Conservation (phyloP, 2,329 filamentous ascomycete genomes). For the Xylaria arbuscula region DNA sequence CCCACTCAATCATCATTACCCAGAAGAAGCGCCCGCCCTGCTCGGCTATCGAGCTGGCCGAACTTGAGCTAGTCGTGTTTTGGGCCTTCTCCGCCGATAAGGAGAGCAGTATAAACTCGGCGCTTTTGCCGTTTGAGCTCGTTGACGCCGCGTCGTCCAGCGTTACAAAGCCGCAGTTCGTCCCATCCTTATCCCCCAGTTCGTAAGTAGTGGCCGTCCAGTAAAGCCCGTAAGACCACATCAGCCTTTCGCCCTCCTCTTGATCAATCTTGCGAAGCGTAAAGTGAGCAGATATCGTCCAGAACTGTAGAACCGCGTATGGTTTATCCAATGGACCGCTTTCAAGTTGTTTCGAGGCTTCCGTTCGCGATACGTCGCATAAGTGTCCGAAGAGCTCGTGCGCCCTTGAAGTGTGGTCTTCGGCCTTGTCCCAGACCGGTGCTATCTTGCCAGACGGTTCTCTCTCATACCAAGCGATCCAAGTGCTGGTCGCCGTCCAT, state of each 20-base stretch:
- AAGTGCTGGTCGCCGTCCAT: slow-evolving; percentile 36
- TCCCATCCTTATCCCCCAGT: slow-evolving; percentile 26
- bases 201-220: slow-evolving; percentile 37
- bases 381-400: slow-evolving; percentile 35
- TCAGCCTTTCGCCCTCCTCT: slow-evolving; percentile 35
- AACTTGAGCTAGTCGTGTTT: not conserved
- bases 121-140: slow-evolving; percentile 1
- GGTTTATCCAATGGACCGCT: not conserved
- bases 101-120: slow-evolving; percentile 38
- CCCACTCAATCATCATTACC: slow-evolving; percentile 39
- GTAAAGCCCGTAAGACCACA: slow-evolving; percentile 39
- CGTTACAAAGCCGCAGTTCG: slow-evolving; percentile 37
- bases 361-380: slow-evolving; percentile 29
- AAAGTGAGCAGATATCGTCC: slow-evolving; percentile 35
- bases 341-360: slow-evolving; percentile 20
- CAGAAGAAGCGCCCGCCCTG: slow-evolving; percentile 35
- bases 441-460: slow-evolving; percentile 28
- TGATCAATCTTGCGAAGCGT: slow-evolving; percentile 31
- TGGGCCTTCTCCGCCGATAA: slow-evolving; percentile 33
- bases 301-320: slow-evolving; percentile 38
- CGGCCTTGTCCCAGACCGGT: slow-evolving; percentile 24
- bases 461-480: slow-evolving; percentile 40
- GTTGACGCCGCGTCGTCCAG: slow-evolving; percentile 28
- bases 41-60: slow-evolving; percentile 7
- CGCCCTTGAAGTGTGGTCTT: slow-evolving; percentile 17